phyloP scores from a whole-genome alignment of 106 monocot genomes.

The Phalaenopsis aphrodite region DNA sequence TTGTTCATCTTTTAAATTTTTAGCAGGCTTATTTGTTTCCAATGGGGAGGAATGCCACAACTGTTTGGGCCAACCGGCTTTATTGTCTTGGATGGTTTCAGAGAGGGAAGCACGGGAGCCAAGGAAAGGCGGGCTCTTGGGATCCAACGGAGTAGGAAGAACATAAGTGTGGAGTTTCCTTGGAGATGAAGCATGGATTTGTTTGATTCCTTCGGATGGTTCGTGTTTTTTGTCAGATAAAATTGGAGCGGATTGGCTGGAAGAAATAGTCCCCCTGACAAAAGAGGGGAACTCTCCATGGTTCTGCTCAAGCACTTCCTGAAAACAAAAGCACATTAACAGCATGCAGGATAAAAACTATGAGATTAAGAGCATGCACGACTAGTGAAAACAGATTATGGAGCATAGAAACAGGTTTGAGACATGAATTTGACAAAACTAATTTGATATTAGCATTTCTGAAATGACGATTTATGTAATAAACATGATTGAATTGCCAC shows the following conservation, averaged over 20 bases:
- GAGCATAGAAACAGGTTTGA: neutral
- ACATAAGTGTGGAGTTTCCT: constrained; percentile 62
- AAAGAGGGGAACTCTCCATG: constrained; percentile 23
- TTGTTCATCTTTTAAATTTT: constrained; percentile 23
- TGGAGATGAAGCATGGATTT: constrained; percentile 41
- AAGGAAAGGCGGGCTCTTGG: constrained; percentile 19
- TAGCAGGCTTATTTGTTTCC: constrained; percentile 18
- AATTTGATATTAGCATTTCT: no score
- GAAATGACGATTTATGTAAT: no score
- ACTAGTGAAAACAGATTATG: no score
- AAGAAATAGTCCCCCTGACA: constrained; percentile 16
- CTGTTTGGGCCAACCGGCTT: constrained; percentile 19
- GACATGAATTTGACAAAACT: no score
- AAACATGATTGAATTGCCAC: no score
- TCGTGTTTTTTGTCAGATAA: constrained; percentile 53
- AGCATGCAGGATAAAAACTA: neutral
- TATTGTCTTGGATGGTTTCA: constrained; percentile 8
- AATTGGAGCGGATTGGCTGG: constrained; percentile 72
- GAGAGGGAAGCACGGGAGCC: constrained; percentile 13
- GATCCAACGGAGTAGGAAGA: constrained; percentile 71
- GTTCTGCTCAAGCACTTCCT: constrained; percentile 42
- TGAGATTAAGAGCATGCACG: no score
- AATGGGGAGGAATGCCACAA: constrained; percentile 57
- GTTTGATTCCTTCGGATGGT: constrained; percentile 33
- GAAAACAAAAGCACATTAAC: constrained; percentile 9